Evolutionary conservation across 495 filamentous ascomycete species (phyloP).

Genomic region (Parmelia sp.): DNA sequence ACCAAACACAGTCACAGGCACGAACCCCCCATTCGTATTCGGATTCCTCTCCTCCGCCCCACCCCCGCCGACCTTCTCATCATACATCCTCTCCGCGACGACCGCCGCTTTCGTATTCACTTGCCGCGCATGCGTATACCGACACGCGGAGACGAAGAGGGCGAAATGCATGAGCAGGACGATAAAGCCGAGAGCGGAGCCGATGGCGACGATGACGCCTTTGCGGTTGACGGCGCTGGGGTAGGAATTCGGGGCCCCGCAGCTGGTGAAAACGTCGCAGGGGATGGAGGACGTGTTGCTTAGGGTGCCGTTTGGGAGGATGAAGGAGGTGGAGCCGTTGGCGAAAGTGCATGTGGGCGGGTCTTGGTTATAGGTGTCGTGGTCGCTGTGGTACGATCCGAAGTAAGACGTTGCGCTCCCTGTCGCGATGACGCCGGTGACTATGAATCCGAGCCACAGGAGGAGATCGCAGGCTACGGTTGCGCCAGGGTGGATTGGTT

Average conservation of each 20-base stretch:
- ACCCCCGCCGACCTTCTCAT: not conserved
- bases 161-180: slow-evolving; percentile 27
- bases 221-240: not conserved
- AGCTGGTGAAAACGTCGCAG: not conserved
- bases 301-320: not conserved
- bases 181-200: slow-evolving; percentile 1
- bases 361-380: not conserved
- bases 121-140: slow-evolving; percentile 28
- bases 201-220: slow-evolving; percentile 10
- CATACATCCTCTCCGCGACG: slow-evolving; percentile 3
- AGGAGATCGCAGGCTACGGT: slow-evolving; percentile 32
- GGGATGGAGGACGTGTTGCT: too few relatives aligned
- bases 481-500: slow-evolving; percentile 29
- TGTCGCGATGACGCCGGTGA: slow-evolving; percentile 23
- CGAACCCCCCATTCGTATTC: slow-evolving; percentile 2
- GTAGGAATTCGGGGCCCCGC: slow-evolving; percentile 3
- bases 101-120: not conserved
- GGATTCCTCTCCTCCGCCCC: not conserved
- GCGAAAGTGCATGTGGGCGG: not conserved
- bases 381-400: not conserved
- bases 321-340: not conserved
- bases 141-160: slow-evolving; percentile 35
- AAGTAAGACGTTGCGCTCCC: slow-evolving; percentile 3
- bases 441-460: slow-evolving; percentile 30
- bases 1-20: not conserved